Evolutionary conservation across 495 filamentous ascomycete species (phyloP), one percentile per base, ranked within the genome.

Genomic region (Saxispiralis lemnorum): DNA sequence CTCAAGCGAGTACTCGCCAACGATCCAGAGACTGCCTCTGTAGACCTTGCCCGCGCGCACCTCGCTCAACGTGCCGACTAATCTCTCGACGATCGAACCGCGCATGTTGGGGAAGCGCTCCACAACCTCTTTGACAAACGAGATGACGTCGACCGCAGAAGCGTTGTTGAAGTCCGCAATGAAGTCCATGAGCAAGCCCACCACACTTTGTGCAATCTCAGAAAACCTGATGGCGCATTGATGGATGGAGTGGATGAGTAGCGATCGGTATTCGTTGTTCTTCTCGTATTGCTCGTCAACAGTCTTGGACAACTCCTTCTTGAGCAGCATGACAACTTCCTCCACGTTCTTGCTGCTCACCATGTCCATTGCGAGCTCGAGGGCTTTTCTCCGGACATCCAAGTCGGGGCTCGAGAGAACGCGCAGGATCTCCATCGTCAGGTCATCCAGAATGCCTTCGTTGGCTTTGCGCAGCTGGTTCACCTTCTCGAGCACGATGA

Each of bases 271-370:
- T 60, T 97, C 89, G 65, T 73, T 83, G 64, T 95, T 96, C 75
- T 94, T 94, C 65, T 99, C 92, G 65, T 94, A 95, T 59, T 94
- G 83, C 64, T 96, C 88, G 59, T 99, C 88, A 31, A 96, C 81
- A 0, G 92, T 96, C 70, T 95, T 96, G 33, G 83, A 76, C 35
- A 99, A 76, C 62, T 99, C 92, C 58, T 95, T 96, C 66, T 96
- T 96, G 24, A 99, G 70, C 1, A 99, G 71, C 61, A 94, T 74
- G 19, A 96, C 82, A 15, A 96, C 92, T 54, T 96, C 92, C 58
- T 96, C 89, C 6, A 97, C 88, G 51, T 99, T 99, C 69, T 93
- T 93, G 73, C 85, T 93, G 0, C 86, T 87, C 11, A 96, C 83
- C 89, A 99, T 95, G 51, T 95, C 87, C 62, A 99, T 63, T 9